Conservation (phyloP, 2,329 filamentous ascomycete species). For the Paecilomyces niveus region DNA sequence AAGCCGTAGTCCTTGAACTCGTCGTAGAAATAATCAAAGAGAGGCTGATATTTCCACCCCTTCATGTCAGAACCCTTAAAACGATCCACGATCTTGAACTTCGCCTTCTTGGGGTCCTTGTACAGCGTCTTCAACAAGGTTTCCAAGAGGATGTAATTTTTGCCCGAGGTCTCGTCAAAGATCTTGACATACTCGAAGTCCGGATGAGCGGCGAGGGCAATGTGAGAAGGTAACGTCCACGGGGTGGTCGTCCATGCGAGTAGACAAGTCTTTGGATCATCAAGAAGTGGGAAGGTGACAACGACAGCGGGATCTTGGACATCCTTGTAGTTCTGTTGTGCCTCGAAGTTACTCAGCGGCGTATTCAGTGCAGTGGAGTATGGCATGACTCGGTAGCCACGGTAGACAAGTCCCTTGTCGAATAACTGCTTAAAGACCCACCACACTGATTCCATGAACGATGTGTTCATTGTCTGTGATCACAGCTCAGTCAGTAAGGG, state of each 20-base stretch:
- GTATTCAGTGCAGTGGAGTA: slow-evolving; percentile 89
- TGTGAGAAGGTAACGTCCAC: slow-evolving; percentile 77
- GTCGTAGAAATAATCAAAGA: slow-evolving; percentile 85
- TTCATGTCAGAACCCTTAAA: slow-evolving; percentile 77
- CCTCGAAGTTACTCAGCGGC: slow-evolving; percentile 86
- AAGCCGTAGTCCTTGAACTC: slow-evolving; percentile 82
- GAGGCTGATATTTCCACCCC: slow-evolving; percentile 80
- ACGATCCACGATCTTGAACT: slow-evolving; percentile 75
- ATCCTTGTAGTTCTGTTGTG: slow-evolving; percentile 90
- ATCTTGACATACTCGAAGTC: slow-evolving; percentile 86
- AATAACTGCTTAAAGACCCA: slow-evolving; percentile 94
- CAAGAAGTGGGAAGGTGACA: slow-evolving; percentile 74
- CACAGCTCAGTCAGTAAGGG: slow-evolving; percentile 4
- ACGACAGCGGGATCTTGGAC: slow-evolving; percentile 86
- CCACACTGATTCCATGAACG: slow-evolving; percentile 94
- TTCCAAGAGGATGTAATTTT: slow-evolving; percentile 79
- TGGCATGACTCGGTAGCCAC: slow-evolving; percentile 87
- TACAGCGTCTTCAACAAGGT: slow-evolving; percentile 74
- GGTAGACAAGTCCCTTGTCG: slow-evolving; percentile 83
- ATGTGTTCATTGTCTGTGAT: slow-evolving; percentile 76
- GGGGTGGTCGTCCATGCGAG: slow-evolving; percentile 88
- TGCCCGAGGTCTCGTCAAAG: slow-evolving; percentile 70
- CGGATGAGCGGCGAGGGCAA: slow-evolving; percentile 69
- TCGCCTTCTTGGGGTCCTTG: slow-evolving; percentile 93
- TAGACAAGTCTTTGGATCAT: slow-evolving; percentile 67